Evolutionary conservation across 2,329 filamentous ascomycete species (phyloP).

Genomic region (Myriosclerotinia scirpicola): DNA sequence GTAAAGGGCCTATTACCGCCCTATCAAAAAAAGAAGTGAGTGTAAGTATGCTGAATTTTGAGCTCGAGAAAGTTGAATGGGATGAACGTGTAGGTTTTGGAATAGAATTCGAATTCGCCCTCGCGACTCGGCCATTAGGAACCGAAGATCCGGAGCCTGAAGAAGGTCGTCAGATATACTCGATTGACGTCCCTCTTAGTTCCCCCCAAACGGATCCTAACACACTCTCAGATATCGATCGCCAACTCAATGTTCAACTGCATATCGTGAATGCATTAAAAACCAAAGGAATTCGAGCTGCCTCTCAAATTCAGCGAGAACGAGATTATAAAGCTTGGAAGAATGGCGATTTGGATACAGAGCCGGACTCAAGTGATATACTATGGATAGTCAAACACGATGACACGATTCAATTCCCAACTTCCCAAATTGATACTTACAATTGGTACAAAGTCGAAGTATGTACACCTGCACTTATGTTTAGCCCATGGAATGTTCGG

Average conservation of each 20-base stretch:
- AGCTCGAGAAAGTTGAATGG: background rate
- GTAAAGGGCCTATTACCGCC: background rate
- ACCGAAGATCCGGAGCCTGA: constrained; percentile 23
- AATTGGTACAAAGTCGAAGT: constrained; percentile 29
- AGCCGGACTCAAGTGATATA: constrained; percentile 1
- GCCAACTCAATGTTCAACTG: constrained; percentile 14
- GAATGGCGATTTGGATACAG: background rate
- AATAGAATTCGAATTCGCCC: constrained; percentile 32
- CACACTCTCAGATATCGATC: constrained; percentile 10
- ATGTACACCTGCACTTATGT: constrained; percentile 28
- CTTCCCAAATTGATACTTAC: constrained; percentile 7
- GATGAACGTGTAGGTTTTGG: constrained; percentile 31
- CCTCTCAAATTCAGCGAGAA: constrained; percentile 15
- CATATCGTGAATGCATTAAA: constrained; percentile 15
- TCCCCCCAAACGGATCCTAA: background rate
- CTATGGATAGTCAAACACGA: constrained; percentile 25
- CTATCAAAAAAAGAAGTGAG: background rate
- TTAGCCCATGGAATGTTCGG: constrained; percentile 17
- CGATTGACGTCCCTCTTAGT: constrained; percentile 1
- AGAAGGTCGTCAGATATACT: constrained; percentile 19
- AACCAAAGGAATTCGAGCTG: constrained; percentile 3
- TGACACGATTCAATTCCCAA: constrained; percentile 14
- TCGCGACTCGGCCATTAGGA: constrained; percentile 22
- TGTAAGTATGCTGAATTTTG: constrained; percentile 6
- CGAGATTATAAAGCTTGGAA: constrained; percentile 7